Evolutionary conservation across 192 early-diverging fungal species (phyloP).

Genomic region (Spizellomyces punctatus): DNA sequence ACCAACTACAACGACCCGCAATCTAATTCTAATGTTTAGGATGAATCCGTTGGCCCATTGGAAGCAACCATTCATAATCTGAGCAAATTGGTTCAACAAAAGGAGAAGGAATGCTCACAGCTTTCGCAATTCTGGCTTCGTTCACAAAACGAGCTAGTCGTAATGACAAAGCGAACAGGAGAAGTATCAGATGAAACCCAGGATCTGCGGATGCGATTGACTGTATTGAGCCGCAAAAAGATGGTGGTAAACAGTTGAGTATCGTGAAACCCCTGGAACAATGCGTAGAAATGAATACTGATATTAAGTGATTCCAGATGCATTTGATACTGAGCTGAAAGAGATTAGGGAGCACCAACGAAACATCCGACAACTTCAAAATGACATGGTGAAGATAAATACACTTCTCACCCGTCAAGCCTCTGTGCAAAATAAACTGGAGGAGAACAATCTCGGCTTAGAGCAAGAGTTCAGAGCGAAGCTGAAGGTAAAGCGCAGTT

Average conservation of each 20-base stretch:
- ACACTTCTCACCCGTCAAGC: conserved; percentile 56
- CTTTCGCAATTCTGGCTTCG: conserved; percentile 63
- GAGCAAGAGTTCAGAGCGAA: conserved; percentile 60
- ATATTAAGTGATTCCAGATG: conserved; percentile 28
- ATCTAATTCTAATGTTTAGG: conserved; percentile 28
- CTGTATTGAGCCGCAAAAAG: conserved; percentile 59
- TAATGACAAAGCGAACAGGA: conserved; percentile 45
- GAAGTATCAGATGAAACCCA: conserved; percentile 54
- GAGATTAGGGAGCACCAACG: conserved; percentile 59
- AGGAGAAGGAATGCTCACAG: conserved; percentile 58
- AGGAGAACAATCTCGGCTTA: conserved; percentile 60
- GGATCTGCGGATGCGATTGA: conserved; percentile 55
- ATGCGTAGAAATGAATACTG: not conserved
- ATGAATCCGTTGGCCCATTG: conserved; percentile 59
- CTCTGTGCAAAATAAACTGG: conserved; percentile 48
- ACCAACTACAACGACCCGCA: not conserved
- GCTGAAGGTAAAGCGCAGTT: conserved; percentile 44
- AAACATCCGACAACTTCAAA: conserved; percentile 57
- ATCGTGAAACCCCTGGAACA: not conserved
- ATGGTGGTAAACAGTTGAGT: conserved; percentile 60
- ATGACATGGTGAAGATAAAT: conserved; percentile 68
- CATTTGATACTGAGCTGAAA: conserved; percentile 58
- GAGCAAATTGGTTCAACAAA: conserved; percentile 48
- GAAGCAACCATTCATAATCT: conserved; percentile 69
- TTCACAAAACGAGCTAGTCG: conserved; percentile 62